Percentiles rank a stretch among this genome's conserved stretches.
Conservation (phyloP, 2,329 filamentous ascomycete genomes). For the Neopestalotiopsis sp. region DNA sequence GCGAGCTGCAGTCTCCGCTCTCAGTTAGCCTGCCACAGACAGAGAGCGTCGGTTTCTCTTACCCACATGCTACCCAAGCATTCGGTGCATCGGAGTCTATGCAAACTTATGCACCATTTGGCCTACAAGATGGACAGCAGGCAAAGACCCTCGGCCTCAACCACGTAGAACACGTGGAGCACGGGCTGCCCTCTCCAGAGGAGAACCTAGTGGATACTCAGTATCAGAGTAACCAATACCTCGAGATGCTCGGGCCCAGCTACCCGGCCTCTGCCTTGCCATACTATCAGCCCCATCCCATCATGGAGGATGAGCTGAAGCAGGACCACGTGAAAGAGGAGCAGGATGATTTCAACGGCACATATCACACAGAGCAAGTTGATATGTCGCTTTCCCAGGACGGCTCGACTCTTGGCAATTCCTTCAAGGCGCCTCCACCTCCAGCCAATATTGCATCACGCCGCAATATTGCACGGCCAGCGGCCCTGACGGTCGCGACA, state of each 20-base stretch:
- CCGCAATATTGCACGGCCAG: constrained; percentile 53
- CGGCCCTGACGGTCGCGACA: constrained; percentile 52
- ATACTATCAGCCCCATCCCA: constrained; percentile 27
- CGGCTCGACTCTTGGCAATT: constrained; percentile 30
- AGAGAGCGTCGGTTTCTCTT: constrained; percentile 23
- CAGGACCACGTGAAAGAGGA: constrained; percentile 18
- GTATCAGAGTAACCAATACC: constrained; percentile 27
- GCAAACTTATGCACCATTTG: constrained; percentile 25
- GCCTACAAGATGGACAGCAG: constrained; percentile 15
- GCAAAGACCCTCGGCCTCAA: constrained; percentile 12
- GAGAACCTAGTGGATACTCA: constrained; percentile 28
- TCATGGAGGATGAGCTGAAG: constrained; percentile 23
- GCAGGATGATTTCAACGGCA: neutral
- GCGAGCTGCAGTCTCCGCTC: constrained; percentile 30
- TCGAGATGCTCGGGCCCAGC: constrained; percentile 22
- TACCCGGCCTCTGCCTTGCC: constrained; percentile 26
- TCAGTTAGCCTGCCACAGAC: constrained; percentile 27
- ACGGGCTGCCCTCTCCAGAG: constrained; percentile 27
- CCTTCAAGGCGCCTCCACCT: constrained; percentile 54
- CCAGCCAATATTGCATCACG: constrained; percentile 59
- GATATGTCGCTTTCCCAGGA: neutral
- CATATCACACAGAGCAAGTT: neutral
- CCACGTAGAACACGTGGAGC: constrained; percentile 17
- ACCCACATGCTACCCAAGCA: constrained; percentile 20
- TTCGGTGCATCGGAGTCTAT: constrained; percentile 25